Base-by-base conservation (phyloP, 1,284 basidiomycete genomes). In the Moesziomyces sp. region DNA sequence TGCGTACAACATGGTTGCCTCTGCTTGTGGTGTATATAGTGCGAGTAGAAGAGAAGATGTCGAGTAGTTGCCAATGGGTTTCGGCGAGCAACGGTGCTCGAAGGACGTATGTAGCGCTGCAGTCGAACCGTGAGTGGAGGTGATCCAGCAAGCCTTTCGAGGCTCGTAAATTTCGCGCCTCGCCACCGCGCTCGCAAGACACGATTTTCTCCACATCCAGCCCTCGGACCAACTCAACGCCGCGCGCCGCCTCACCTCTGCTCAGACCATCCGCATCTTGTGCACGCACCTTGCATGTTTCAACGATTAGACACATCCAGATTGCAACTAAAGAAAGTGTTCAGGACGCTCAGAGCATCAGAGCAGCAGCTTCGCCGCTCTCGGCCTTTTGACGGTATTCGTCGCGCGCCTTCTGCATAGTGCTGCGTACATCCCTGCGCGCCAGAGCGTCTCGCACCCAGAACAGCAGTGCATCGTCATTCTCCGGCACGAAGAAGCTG, bases 391-490 rank as follows among this genome's bases (percentile, higher is more conserved):
- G 28, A 14, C 49, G 26, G 47, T 72, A 74, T 52, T 70, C 74
- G 13, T 67, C 28, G 19, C 74, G 54, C 4, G 71, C 63, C 4
- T 19, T 50, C 24, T 24, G 3, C 14, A 76, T 69, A 13, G 42
- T 48, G 2, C 24, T 28, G 19, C 55, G 35, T 1, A 76, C 54
- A 42, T 76, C 70, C 38, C 57, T 65, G 23, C 69, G 35, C 14
- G 62, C 30, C 48, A 79, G 43, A 3, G 74, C 68, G 24, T 48
- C 21, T 11, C 54, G 55, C 6, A 83, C 75, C 81, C 81, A 83
- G 5, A 47, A 52, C 58, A 83, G n/a, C 23, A 83, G 45, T 26
- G 67, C 72, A 53, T 82, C 78, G 49, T 83, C 82, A 51, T 77
- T 65, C 42, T 80, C 74, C 0, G 76, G 76, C n/a, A 83, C 61